Base-by-base conservation (phyloP, 352 stramenopile genomes). In the Phytopythium oedochilum region DNA sequence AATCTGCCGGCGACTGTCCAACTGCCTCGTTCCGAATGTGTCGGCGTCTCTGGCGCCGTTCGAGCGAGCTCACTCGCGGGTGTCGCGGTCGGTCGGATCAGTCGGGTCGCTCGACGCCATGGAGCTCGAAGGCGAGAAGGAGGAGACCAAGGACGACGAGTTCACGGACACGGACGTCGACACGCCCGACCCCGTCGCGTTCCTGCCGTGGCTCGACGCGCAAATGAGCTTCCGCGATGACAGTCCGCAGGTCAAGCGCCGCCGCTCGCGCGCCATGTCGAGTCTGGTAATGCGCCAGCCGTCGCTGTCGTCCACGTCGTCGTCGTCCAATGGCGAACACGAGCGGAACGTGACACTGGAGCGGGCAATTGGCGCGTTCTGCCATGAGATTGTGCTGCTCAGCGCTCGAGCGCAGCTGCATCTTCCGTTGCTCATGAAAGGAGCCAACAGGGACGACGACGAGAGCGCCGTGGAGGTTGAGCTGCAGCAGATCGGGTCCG, bases 1-100 rank as follows among this genome's bases (percentile, higher is more conserved):
- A 3, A 78, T 91, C 17, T 94, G 84, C 43, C 71, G 84, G 15
- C 73, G 84, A 10, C 65, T 94, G 7, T 87, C 79, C 1, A 94
- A 92, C 58, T 89, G 73, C 36, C 53, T 94, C 5, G 60, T 94
- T 0, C 84, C 84, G 2, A 64, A 57, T 18, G 53, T 85, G 17
- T 39, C 46, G 28, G 46, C 29, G n/a, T 22, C 29, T 28, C 46
- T 39, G 1, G 28, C 29, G 29, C 32, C 46, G 4, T 29, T 39
- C 14, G 18, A 52, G 46, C 46, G 40, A 8, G n/a, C 40, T 23
- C 22, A 0, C 48, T 68, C 22, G 42, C 44, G 14, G 42, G 64
- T 17, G 28, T 61, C 28, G 45, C 35, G 20, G 25, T 56, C 38
- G 18, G 61, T 35, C 32, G 20, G 46, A 15, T 45, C 50, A 11